phyloP scores from a whole-genome alignment of 2,329 filamentous ascomycete species.

The Trichoderma sp. region DNA sequence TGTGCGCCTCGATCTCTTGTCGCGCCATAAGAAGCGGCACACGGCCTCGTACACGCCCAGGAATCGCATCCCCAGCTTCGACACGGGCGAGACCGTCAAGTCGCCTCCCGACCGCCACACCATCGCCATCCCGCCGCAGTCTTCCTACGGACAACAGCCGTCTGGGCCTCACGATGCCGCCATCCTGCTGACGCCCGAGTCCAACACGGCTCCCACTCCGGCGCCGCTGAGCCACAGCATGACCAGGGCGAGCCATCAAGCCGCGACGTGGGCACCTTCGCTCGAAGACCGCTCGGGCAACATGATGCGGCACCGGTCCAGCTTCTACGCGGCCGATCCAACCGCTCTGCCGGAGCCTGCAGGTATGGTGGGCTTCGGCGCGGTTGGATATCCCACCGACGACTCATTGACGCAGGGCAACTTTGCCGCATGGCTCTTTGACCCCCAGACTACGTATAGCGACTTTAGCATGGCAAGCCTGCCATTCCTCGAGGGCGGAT shows the following conservation, averaged over 20 bases:
- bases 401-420: slow-evolving; percentile 40
- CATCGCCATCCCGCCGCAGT: neutral
- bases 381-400: slow-evolving; percentile 29
- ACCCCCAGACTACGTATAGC: slow-evolving; percentile 41
- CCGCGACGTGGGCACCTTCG: slow-evolving; percentile 30
- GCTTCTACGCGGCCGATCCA: slow-evolving; percentile 36
- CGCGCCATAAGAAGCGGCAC: slow-evolving; percentile 65
- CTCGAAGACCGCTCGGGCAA: slow-evolving; percentile 36
- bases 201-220: slow-evolving; percentile 31
- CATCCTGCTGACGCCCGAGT: slow-evolving; percentile 44
- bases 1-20: slow-evolving; percentile 73
- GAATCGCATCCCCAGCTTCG: slow-evolving; percentile 50
- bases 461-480: slow-evolving; percentile 44
- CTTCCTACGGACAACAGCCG: slow-evolving; percentile 21
- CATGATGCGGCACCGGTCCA: slow-evolving; percentile 39
- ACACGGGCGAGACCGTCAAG: slow-evolving; percentile 28
- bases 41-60: slow-evolving; percentile 52
- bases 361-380: slow-evolving; percentile 31
- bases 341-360: slow-evolving; percentile 33
- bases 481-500: slow-evolving; percentile 48
- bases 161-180: slow-evolving; percentile 45
- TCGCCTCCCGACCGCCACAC: neutral
- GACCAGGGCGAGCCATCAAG: slow-evolving; percentile 19
- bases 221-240: slow-evolving; percentile 26
- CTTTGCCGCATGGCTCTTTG: slow-evolving; percentile 53